Conservation (phyloP, 345 rosid species). For the Eucalyptus lansdowneana region DNA sequence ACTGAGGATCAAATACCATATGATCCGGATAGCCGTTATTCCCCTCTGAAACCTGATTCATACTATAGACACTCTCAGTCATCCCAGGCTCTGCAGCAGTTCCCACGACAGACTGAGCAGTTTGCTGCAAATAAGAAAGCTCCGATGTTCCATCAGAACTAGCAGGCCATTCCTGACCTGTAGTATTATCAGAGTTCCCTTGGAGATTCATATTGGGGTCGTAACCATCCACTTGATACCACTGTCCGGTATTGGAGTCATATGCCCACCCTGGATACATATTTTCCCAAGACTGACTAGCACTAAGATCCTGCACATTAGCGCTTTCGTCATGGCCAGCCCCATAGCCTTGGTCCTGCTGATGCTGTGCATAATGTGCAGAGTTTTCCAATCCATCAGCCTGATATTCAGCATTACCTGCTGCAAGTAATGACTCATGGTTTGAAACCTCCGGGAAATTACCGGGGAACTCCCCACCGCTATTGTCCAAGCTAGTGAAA, state of each 20-base stretch:
- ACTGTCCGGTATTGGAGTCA: conserved; percentile 62
- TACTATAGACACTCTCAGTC: conserved; percentile 41
- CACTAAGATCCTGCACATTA: conserved; percentile 35
- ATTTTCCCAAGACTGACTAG: conserved; percentile 63
- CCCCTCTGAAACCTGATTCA: conserved; percentile 59
- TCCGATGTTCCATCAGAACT: conserved; percentile 35
- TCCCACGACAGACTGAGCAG: conserved; percentile 37
- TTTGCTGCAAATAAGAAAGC: conserved; percentile 49
- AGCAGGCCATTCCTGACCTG: conserved; percentile 27
- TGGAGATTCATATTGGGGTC: conserved; percentile 13
- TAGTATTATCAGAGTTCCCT: conserved; percentile 12
- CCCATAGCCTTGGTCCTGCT: conserved; percentile 18
- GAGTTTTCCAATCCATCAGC: conserved; percentile 17
- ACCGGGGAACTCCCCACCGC: conserved; percentile 21
- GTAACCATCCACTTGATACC: conserved; percentile 62
- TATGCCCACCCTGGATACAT: conserved; percentile 88
- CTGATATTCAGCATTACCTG: conserved; percentile 8
- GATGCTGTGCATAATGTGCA: conserved; percentile 15
- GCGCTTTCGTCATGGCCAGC: conserved; percentile 9
- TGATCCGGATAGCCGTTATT: conserved; percentile 79
- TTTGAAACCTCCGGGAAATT: conserved; percentile 13
- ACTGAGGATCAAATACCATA: conserved; percentile 82
- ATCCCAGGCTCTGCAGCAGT: conserved; percentile 29
- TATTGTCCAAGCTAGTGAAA: conserved; percentile 40
- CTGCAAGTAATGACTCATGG: neutral